Evolutionary conservation across 768 basidiomycete species (phyloP).

Genomic region (Lentinula boryana): DNA sequence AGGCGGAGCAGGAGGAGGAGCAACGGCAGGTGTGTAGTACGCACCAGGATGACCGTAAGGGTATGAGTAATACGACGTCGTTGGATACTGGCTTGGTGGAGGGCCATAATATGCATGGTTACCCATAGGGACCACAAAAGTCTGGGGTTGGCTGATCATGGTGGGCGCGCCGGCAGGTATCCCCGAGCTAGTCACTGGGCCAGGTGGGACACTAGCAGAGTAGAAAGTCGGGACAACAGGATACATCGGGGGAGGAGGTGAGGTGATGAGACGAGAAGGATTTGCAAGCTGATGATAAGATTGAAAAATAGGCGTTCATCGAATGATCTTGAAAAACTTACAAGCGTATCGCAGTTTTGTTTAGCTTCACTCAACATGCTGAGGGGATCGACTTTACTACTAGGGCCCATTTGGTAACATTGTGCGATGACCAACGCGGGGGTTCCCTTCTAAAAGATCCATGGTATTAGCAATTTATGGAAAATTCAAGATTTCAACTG

Average conservation of each 20-base stretch:
- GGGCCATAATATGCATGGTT: slow-evolving; percentile 37
- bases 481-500: not conserved
- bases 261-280: slow-evolving; percentile 61
- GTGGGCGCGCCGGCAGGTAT: slow-evolving; percentile 26
- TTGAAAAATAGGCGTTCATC: not conserved
- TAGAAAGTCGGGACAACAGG: slow-evolving; percentile 40
- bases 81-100: slow-evolving; percentile 46
- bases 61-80: slow-evolving; percentile 60
- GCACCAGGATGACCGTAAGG: slow-evolving; percentile 20
- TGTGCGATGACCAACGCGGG: slow-evolving; percentile 72
- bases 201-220: slow-evolving; percentile 19
- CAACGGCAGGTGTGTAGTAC: slow-evolving; percentile 15
- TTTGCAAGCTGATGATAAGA: slow-evolving; percentile 54
- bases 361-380: slow-evolving; percentile 73
- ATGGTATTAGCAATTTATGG: slow-evolving; percentile 8
- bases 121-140: slow-evolving; percentile 67
- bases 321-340: slow-evolving; percentile 24
- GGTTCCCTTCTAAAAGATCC: slow-evolving; percentile 42
- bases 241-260: slow-evolving; percentile 59
- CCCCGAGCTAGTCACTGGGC: slow-evolving; percentile 20
- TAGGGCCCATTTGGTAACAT: slow-evolving; percentile 71
- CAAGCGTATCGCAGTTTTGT: slow-evolving; percentile 70
- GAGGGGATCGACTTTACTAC: slow-evolving; percentile 66
- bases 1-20: slow-evolving; percentile 8
- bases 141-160: slow-evolving; percentile 65